Base-by-base conservation (phyloP, 2,329 filamentous ascomycete species). In the Plenodomus biglobosus region DNA sequence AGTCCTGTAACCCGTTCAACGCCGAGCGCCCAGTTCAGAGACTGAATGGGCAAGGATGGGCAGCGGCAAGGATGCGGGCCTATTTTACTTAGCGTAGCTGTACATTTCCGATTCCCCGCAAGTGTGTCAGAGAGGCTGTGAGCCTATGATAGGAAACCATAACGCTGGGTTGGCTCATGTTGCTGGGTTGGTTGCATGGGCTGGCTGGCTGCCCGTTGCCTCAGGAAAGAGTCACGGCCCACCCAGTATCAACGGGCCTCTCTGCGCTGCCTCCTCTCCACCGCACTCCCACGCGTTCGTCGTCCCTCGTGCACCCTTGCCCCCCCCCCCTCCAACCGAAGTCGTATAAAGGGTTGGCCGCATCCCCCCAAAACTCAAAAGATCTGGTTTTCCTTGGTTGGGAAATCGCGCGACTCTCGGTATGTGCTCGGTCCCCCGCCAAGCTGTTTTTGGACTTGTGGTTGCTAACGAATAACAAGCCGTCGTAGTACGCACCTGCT, bases 361-460 rank as follows among this genome's bases (percentile, higher is more conserved):
- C 50, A 19, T 22, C 50, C 40, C 50, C 55, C 47, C 6, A 32
- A 15, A 32, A 32, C 30, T 51, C 37, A 46, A 42, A 37, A 21
- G 21, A 42, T 37, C 35, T 59, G 46, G 43, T 58, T 46, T 56
- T 51, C 52, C 51, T 55, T 58, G 38, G 52, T 48, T 50, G 49
- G 43, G 43, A 53, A 53, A 48, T 58, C 59, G 58, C 57, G 53
- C 48, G 38, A 44, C 42, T 52, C 52, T 61, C 58, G 64, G 68
- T 71, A 71, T 19, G 66, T 59, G 56, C 60, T 56, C 53, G 53
- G 50, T 56, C 58, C 58, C 55, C 32, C 48, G 55, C 53, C 49
- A 54, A 50, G 38, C 38, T 58, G 44, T 36, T 47, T 41, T 47
- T 21, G 32, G 36, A 41, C 30, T 37, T 38, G 49, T 24, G 5